Evolutionary conservation across 352 stramenopile species (phyloP).

Genomic region (Phytophthora agathidicida): DNA sequence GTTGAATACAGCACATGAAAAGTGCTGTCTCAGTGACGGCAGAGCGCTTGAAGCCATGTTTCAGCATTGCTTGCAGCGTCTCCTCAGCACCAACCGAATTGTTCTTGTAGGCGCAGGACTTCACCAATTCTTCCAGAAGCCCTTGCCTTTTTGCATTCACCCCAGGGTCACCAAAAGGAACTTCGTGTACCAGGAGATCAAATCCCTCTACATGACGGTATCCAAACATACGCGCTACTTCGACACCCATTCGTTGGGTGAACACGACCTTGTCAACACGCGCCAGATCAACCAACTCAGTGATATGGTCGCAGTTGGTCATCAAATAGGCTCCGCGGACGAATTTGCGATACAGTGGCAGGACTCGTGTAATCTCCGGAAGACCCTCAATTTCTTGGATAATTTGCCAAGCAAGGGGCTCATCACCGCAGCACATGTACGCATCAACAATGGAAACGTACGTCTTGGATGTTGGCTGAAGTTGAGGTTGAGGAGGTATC

Average conservation of each 20-base stretch:
- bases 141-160: slow-evolving; percentile 41
- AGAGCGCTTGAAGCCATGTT: slow-evolving; percentile 52
- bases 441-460: slow-evolving; percentile 77
- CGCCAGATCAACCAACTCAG: slow-evolving; percentile 53
- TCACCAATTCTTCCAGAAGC: slow-evolving; percentile 71
- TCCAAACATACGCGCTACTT: slow-evolving; percentile 73
- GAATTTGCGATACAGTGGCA: slow-evolving; percentile 75
- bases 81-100: slow-evolving; percentile 58
- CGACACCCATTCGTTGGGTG: slow-evolving; percentile 65
- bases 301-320: slow-evolving; percentile 65
- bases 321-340: slow-evolving; percentile 69
- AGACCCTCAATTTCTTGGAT: slow-evolving; percentile 54
- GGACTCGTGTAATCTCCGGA: slow-evolving; percentile 45
- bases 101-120: slow-evolving; percentile 73
- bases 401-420: slow-evolving; percentile 60
- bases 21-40: slow-evolving; percentile 62
- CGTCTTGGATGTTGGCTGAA: slow-evolving; percentile 66
- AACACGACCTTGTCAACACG: slow-evolving; percentile 58
- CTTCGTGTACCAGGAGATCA: slow-evolving; percentile 48
- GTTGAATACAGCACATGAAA: slow-evolving; percentile 71
- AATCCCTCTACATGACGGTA: slow-evolving; percentile 58
- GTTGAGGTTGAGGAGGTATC: slow-evolving; percentile 57
- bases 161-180: slow-evolving; percentile 28
- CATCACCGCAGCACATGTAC: slow-evolving; percentile 72
- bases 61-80: slow-evolving; percentile 50